Base-by-base conservation (phyloP, 805 yeast species). In the Maudiozyma serrabonitensis region DNA sequence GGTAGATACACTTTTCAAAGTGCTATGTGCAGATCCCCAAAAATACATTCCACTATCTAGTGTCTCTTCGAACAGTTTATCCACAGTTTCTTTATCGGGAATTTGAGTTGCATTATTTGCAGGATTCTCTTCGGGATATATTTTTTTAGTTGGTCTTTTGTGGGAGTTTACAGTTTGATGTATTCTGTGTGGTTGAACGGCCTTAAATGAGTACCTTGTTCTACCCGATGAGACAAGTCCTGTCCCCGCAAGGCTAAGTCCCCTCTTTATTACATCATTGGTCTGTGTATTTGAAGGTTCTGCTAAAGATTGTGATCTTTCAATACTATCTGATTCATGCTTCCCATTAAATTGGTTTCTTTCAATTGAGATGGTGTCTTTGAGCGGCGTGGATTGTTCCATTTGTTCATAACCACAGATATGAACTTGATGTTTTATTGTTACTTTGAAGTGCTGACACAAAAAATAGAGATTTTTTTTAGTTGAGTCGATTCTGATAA, bases 21-120 rank as follows among this genome's bases (percentile, higher is more conserved):
- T 59, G 16, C 53, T 50, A 16, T 56, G 54, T 4, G 66, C 62
- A 18, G 60, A 56, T 16, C 57, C 58, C 59, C 66, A 62, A 42
- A 59, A 60, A 48, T 58, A 59, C 2, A 57, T 55, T 32, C 60
- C 57, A 50, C 56, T 58, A 26, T 57, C 48, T 41, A 63, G 45
- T 28, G 63, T 39, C 2, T 53, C 50, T 34, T 56, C 49, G 39
- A 64, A 64, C 32, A 56, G 41, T 5, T 37, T 41, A 43, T 63
- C 58, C 2, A 64, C 55, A 3, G 46, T 49, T 7, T 50, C 56
- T 16, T 58, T 55, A 6, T 52, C 50, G 1, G 68, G 67, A 4
- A 52, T 45, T 15, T 15, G 8, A 11, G 38, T n/a, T n/a, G 8
- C 9, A 6, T 35, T 35, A 5, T 15, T 15, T 6, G 6, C 18